Conservation (phyloP, 2,329 filamentous ascomycete species). For the Incumbomyces lentus region DNA sequence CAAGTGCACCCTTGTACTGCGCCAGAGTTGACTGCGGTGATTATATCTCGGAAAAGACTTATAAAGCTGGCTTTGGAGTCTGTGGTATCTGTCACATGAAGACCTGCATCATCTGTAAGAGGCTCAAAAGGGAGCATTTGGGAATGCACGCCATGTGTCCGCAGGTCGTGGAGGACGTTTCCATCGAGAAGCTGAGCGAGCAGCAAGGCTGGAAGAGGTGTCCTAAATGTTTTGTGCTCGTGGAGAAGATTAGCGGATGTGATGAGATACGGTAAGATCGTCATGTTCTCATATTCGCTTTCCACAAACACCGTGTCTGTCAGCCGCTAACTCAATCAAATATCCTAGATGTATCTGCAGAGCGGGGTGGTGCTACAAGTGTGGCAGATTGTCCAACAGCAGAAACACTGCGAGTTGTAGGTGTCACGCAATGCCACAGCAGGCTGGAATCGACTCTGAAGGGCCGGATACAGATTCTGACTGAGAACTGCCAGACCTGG, state of each 20-base stretch:
- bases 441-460: too few species aligned
- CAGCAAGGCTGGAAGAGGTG: constrained; percentile 16
- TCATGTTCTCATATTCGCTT: too few species aligned
- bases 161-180: not conserved
- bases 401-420: not conserved
- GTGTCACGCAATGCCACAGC: not conserved
- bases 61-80: constrained; percentile 2
- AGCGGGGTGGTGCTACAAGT: constrained; percentile 16
- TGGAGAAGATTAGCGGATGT: constrained; percentile 14
- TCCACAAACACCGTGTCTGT: too few species aligned
- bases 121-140: not conserved
- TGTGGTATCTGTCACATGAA: constrained; percentile 6
- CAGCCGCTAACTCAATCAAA: not conserved
- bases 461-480: not conserved
- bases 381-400: constrained; percentile 5
- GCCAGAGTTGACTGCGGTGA: constrained; percentile 10
- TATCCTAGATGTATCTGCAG: constrained; percentile 10
- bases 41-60: constrained; percentile 7
- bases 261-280: constrained; percentile 11
- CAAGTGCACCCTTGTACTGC: constrained; percentile 12
- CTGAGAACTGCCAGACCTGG: not conserved
- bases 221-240: constrained; percentile 13
- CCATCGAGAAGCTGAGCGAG: constrained; percentile 1
- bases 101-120: constrained; percentile 3
- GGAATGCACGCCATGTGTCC: constrained; percentile 4